Conservation (phyloP, 208 protist genomes). For the Tritrichomonas musculus region DNA sequence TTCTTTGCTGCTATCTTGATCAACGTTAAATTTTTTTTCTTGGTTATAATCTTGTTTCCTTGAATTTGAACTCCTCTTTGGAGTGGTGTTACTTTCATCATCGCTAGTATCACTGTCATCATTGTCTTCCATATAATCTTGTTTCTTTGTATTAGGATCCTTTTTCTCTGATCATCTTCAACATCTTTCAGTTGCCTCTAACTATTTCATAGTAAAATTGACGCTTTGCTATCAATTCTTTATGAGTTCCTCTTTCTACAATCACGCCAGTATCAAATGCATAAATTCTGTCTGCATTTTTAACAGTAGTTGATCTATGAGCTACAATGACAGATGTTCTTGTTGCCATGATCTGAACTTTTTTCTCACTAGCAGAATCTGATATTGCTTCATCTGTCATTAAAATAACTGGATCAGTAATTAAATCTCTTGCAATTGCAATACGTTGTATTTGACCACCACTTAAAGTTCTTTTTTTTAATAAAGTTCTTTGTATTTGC, state of each 20-base stretch:
- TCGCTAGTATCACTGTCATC: too few relatives aligned
- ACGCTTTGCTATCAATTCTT: background rate
- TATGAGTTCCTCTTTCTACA: background rate
- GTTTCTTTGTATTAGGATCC: too few relatives aligned
- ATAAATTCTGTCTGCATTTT: background rate
- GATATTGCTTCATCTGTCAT: constrained; percentile 13
- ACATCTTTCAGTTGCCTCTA: background rate
- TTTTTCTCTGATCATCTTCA: background rate
- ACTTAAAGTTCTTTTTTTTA: background rate
- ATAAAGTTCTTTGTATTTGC: background rate
- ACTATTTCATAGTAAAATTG: background rate
- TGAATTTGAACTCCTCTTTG: too few relatives aligned
- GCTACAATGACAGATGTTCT: background rate
- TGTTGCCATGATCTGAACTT: background rate
- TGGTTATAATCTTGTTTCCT: too few relatives aligned
- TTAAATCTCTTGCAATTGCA: constrained; percentile 6
- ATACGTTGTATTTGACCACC: constrained; percentile 4
- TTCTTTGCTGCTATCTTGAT: too few relatives aligned
- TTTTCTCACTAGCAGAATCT: background rate
- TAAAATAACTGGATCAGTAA: background rate
- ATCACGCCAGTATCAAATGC: background rate
- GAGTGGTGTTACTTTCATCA: too few relatives aligned
- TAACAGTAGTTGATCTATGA: background rate
- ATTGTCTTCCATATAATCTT: too few relatives aligned
- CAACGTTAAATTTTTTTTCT: too few relatives aligned